Evolutionary conservation across 2,329 filamentous ascomycete genomes (phyloP), one percentile per base, ranked within the genome.

Genomic region (Periconia sp.): DNA sequence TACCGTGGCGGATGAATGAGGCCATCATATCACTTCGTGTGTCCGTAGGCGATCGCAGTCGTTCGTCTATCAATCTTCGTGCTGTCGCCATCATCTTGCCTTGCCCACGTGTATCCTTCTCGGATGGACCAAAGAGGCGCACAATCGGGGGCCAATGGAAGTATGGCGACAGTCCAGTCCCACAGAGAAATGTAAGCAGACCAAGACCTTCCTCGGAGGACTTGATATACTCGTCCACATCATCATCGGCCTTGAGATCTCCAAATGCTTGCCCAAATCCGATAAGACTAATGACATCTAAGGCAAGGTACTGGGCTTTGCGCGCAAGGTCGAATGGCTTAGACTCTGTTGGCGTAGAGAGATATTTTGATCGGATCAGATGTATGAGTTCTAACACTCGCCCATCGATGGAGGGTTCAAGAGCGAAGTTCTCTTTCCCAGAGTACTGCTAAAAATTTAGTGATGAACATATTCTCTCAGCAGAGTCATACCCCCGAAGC

Each of bases 231-330:
- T 48, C 44, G 26, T 74, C 71, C 2, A 77, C 36, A 47, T 82
- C 78, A 10, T 66, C 61, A 43, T 82, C 77, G 5, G 72, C 65
- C 12, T 65, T 63, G 18, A 82, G 65, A 48, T 76, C 77, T 2
- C 78, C 78, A 45, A 79, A 79, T 0, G 77, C 57, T 11, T 71
- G 52, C 2, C 78, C 79, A 41, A 81, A 79, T 0, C 76, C 76
- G 5, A 82, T 61, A 23, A 71, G 71, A 33, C 72, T 76, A 46
- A 83, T 79, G 31, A 80, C 72, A 46, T 82, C 80, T 8, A 82
- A 67, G 1, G 78, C 78, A 40, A 81, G 75, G 60, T 71, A 82
- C 36, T 80, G 77, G 3, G 70, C 65, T 43, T 78, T 77, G 2
- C 58, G 62, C 1, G 66, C 74, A 41, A 77, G 59, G 43, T 82